Conservation (phyloP, 352 stramenopile species). For the Phytophthora quininea region DNA sequence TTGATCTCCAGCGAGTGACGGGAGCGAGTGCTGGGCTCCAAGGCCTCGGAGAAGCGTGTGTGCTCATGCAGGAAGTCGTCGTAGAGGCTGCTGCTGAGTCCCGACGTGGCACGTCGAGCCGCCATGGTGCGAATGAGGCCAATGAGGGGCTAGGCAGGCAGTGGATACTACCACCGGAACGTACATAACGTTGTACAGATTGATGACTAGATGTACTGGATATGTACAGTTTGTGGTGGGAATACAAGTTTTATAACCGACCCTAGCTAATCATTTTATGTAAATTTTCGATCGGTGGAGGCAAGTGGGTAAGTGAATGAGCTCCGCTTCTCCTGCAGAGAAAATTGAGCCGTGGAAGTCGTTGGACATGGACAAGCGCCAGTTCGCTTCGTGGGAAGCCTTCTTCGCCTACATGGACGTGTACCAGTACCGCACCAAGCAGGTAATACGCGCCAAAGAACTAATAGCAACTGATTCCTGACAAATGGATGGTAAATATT, state of each 20-base stretch:
- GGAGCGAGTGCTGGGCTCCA: constrained; percentile 54
- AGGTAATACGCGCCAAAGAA: constrained; percentile 15
- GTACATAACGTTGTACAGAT: no score
- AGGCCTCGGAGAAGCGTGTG: constrained; percentile 43
- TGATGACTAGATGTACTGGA: no score
- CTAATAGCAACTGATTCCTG: not conserved
- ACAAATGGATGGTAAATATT: not conserved
- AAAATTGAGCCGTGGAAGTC: constrained; percentile 6
- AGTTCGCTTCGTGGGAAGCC: constrained; percentile 32
- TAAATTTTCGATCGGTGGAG: no score
- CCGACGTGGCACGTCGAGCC: constrained; percentile 40
- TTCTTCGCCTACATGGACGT: constrained; percentile 38
- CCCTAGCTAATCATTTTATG: no score
- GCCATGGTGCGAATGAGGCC: constrained; percentile 11
- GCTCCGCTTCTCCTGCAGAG: no score
- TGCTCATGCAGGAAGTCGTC: constrained; percentile 68
- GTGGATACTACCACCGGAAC: no score
- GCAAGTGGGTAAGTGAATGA: no score
- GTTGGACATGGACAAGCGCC: constrained; percentile 21
- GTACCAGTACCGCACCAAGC: constrained; percentile 32
- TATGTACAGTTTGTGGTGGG: no score
- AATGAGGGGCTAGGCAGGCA: no score
- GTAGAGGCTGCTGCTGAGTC: constrained; percentile 72
- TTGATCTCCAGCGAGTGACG: constrained; percentile 59
- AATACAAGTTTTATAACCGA: no score